phyloP scores from a whole-genome alignment of 2,329 filamentous ascomycete genomes.

The Pyrenophora tritici-repentis region DNA sequence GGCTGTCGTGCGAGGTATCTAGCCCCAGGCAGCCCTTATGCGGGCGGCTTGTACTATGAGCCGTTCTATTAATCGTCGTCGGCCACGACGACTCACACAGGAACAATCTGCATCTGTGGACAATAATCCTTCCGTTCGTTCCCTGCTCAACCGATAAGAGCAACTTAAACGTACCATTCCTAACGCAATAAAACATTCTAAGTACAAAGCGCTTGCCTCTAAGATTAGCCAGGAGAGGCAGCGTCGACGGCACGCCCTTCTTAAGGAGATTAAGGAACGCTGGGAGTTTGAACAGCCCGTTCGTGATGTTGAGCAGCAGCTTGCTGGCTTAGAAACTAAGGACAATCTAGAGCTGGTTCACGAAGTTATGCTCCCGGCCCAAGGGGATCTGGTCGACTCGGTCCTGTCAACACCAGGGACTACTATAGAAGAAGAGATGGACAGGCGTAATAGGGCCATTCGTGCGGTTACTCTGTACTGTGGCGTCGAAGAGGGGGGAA shows the following conservation, averaged over 20 bases:
- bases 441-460: constrained; percentile 4
- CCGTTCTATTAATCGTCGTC: constrained; percentile 18
- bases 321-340: constrained; percentile 17
- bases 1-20: constrained; percentile 17
- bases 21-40: constrained; percentile 19
- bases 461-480: constrained; percentile 14
- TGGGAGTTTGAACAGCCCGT: constrained; percentile 16
- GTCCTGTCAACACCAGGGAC: constrained; percentile 3
- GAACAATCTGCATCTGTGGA: constrained; percentile 23
- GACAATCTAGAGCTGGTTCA: constrained; percentile 7
- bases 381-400: constrained; percentile 8
- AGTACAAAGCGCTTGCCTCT: constrained; percentile 20
- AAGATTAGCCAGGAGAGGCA: constrained; percentile 20
- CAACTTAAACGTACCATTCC: constrained; percentile 14
- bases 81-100: constrained; percentile 16
- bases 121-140: constrained; percentile 15
- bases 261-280: background rate
- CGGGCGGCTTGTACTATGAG: constrained; percentile 25
- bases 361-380: constrained; percentile 7
- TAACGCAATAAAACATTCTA: constrained; percentile 18
- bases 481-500: constrained; percentile 14
- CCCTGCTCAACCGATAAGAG: constrained; percentile 15
- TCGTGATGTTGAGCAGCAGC: constrained; percentile 23
- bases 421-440: constrained; percentile 11
- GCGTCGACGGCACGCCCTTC: constrained; percentile 2